Conservation (phyloP, 2,329 filamentous ascomycete species). For the Metarhizium sp. region DNA sequence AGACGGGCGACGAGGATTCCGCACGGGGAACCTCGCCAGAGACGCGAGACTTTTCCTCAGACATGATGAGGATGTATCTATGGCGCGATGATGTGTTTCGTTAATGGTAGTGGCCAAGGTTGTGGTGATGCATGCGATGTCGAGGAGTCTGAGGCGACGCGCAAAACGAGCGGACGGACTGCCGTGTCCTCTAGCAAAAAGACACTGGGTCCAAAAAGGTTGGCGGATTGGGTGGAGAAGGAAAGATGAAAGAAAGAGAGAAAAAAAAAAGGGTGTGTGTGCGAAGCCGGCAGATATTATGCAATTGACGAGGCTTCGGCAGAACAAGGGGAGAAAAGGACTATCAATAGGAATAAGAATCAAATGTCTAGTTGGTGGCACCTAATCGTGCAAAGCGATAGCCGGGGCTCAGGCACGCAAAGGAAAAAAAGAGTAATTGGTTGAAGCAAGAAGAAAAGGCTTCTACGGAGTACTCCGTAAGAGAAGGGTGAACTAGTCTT, state of each 20-base stretch:
- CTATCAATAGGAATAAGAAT: background rate
- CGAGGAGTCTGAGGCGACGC: conserved; percentile 12
- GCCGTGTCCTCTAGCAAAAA: conserved; percentile 15
- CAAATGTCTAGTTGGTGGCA: background rate
- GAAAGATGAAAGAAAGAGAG: conserved; percentile 13
- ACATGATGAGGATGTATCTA: conserved; percentile 17
- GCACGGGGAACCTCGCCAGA: conserved; percentile 66
- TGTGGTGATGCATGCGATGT: background rate
- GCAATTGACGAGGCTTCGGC: conserved; percentile 16
- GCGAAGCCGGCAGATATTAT: conserved; percentile 14
- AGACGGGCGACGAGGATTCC: conserved; percentile 48
- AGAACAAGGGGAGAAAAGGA: background rate
- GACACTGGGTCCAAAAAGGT: conserved; percentile 5
- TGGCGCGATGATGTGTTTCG: background rate
- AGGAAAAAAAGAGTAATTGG: too few species aligned
- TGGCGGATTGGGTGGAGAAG: background rate
- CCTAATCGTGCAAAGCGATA: too few species aligned
- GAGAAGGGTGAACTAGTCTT: too few species aligned
- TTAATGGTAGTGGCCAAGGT: background rate
- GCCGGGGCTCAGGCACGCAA: too few species aligned
- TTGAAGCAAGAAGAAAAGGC: background rate
- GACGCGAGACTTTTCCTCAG: conserved; percentile 72
- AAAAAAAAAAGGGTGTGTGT: background rate
- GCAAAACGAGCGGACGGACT: conserved; percentile 31
- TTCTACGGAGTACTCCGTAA: too few species aligned